phyloP scores from a whole-genome alignment of 257 asterid species.

The Datura wrightii region DNA sequence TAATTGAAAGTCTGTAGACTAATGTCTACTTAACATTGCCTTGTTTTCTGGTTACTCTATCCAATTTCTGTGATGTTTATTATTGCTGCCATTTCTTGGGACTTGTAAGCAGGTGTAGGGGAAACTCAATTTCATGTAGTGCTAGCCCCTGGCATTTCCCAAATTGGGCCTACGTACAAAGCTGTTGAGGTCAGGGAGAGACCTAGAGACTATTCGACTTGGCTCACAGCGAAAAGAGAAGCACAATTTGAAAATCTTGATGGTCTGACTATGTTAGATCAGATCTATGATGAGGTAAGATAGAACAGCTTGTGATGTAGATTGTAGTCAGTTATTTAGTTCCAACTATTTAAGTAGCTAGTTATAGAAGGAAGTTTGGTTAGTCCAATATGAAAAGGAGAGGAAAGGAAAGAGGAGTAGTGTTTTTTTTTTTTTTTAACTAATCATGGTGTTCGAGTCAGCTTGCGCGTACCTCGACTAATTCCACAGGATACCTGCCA shows the following conservation, averaged over 20 bases:
- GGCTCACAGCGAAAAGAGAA: slow-evolving; percentile 76
- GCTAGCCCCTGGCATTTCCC: slow-evolving; percentile 69
- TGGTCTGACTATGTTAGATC: slow-evolving; percentile 69
- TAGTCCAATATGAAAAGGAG: neutral
- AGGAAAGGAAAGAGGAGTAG: neutral
- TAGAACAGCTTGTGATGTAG: neutral
- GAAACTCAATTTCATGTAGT: slow-evolving; percentile 70
- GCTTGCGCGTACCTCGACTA: too few relatives aligned
- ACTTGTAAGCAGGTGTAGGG: slow-evolving; percentile 56
- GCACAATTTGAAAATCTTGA: slow-evolving; percentile 60
- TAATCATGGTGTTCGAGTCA: too few relatives aligned
- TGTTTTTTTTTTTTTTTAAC: too few relatives aligned
- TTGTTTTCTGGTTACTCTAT: neutral
- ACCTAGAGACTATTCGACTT: slow-evolving; percentile 44
- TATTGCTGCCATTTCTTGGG: neutral
- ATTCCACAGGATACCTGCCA: too few relatives aligned
- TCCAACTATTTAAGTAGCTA: slow-evolving; percentile 12
- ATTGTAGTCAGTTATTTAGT: neutral
- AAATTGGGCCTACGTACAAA: slow-evolving; percentile 68
- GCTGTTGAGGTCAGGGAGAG: slow-evolving; percentile 64
- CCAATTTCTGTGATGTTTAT: neutral
- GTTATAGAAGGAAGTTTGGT: neutral
- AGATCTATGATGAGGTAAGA: slow-evolving; percentile 66
- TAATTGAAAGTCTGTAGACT: neutral
- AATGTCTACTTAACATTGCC: neutral